Percentiles rank a stretch among this genome's conserved stretches.
Evolutionary conservation across 2,329 filamentous ascomycete genomes (phyloP).

Genomic region (Cladosporium colombiae): DNA sequence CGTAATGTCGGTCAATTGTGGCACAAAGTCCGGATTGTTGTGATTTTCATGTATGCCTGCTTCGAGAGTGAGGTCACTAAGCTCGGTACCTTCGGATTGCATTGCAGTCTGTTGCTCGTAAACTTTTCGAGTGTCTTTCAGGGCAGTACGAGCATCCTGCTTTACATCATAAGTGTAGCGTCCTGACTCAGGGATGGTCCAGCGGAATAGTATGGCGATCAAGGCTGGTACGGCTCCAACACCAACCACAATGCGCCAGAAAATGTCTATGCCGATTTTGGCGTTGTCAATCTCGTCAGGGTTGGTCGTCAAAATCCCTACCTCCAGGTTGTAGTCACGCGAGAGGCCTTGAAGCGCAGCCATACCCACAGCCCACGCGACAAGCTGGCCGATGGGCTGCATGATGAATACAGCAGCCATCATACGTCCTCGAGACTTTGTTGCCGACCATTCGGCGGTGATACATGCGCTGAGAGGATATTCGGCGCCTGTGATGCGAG

Average conservation of each 20-base stretch:
- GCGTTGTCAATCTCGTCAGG: constrained; percentile 24
- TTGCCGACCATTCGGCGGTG: constrained; percentile 42
- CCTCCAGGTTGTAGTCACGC: constrained; percentile 23
- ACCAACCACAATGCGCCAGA: constrained; percentile 45
- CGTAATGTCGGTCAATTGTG: constrained; percentile 3
- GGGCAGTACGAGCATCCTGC: constrained; percentile 33
- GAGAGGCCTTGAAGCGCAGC: constrained; percentile 25
- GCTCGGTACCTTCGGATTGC: constrained; percentile 11
- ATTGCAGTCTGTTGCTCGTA: constrained; percentile 15
- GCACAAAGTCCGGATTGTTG: not conserved
- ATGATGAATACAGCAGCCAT: constrained; percentile 45
- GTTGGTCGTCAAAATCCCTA: constrained; percentile 10
- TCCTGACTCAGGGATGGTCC: constrained; percentile 44
- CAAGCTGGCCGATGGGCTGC: constrained; percentile 45
- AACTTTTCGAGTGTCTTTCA: constrained; percentile 28
- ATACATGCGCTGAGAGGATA: constrained; percentile 43
- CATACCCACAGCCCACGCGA: constrained; percentile 27
- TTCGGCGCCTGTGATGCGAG: constrained; percentile 7
- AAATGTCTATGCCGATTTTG: constrained; percentile 38
- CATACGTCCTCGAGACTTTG: constrained; percentile 43
- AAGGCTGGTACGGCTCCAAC: constrained; percentile 42
- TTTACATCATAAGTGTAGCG: constrained; percentile 43
- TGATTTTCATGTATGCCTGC: not conserved
- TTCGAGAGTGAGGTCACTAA: constrained; percentile 4
- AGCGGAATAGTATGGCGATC: constrained; percentile 42